phyloP scores from a whole-genome alignment of 2,329 filamentous ascomycete species.

The Keithomyces neogunnii region DNA sequence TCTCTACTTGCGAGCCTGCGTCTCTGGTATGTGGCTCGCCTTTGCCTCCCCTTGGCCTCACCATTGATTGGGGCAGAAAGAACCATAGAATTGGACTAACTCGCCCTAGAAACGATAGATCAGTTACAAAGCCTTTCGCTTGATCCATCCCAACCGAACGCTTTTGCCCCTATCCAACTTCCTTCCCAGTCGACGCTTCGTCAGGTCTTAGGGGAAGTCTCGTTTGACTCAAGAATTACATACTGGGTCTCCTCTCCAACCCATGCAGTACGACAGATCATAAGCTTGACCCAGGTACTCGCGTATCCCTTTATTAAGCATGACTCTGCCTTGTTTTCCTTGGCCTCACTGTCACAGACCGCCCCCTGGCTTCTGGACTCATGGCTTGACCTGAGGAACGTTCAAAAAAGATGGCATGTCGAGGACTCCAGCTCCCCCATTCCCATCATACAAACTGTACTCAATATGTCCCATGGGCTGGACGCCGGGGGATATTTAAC shows the following conservation, averaged over 20 bases:
- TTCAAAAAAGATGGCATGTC: constrained; percentile 29
- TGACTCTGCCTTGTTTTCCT: constrained; percentile 21
- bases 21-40: constrained; percentile 30
- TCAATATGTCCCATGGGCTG: constrained; percentile 23
- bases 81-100: constrained; percentile 9
- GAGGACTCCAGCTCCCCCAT: constrained; percentile 22
- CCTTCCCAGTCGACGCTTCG: constrained; percentile 30
- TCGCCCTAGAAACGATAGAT: constrained; percentile 20
- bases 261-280: constrained; percentile 39
- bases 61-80: not conserved
- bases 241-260: constrained; percentile 31
- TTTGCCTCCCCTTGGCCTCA: not conserved
- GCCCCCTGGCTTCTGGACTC: constrained; percentile 43
- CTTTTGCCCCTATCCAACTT: constrained; percentile 21
- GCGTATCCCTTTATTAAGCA: constrained; percentile 28
- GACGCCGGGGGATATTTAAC: constrained; percentile 9
- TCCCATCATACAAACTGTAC: constrained; percentile 25
- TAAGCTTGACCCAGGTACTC: constrained; percentile 34
- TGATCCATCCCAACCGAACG: constrained; percentile 18
- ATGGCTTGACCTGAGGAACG: constrained; percentile 31
- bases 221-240: constrained; percentile 18
- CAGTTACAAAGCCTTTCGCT: constrained; percentile 24
- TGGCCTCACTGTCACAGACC: constrained; percentile 29
- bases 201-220: constrained; percentile 21
- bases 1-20: constrained; percentile 39